These are phyloP conservation scores for Schwanniomyces polymorphus DNA, from an alignment of 805 yeast species.

Conservation along the genomic window DNA sequence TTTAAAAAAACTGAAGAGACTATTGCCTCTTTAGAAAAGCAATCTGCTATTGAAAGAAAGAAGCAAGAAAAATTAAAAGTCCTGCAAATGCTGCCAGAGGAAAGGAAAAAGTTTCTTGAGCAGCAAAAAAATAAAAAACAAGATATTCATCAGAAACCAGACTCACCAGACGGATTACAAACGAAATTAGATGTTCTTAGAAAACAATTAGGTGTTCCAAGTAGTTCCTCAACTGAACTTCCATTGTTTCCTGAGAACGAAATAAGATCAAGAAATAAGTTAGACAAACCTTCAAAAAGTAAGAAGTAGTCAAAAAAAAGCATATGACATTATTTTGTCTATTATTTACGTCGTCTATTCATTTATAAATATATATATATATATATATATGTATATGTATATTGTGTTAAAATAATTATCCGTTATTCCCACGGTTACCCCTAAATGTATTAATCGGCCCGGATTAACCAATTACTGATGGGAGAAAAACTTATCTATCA, in stretches of 20 bases:
- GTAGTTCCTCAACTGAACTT: slow-evolving; percentile 10
- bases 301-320: slow-evolving; percentile 2
- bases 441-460: neutral
- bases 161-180: slow-evolving; percentile 34
- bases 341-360: too few relatives aligned
- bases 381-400: too few relatives aligned
- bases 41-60: slow-evolving; percentile 68
- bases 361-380: too few relatives aligned
- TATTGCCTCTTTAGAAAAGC: slow-evolving; percentile 62
- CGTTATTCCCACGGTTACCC: too few relatives aligned
- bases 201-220: slow-evolving; percentile 15
- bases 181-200: slow-evolving; percentile 30
- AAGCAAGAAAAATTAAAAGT: slow-evolving; percentile 21
- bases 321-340: neutral
- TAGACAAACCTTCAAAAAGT: neutral
- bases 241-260: slow-evolving; percentile 26
- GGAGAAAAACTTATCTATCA: neutral
- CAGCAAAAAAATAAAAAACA: slow-evolving; percentile 13
- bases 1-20: slow-evolving; percentile 60
- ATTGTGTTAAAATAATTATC: too few relatives aligned
- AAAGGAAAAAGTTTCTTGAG: slow-evolving; percentile 16
- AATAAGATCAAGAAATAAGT: slow-evolving; percentile 3
- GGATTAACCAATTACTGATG: neutral
- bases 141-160: slow-evolving; percentile 34
- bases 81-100: slow-evolving; percentile 14